Base-by-base conservation (phyloP, 495 filamentous ascomycete genomes). In the Jackrogersella multiformis region DNA sequence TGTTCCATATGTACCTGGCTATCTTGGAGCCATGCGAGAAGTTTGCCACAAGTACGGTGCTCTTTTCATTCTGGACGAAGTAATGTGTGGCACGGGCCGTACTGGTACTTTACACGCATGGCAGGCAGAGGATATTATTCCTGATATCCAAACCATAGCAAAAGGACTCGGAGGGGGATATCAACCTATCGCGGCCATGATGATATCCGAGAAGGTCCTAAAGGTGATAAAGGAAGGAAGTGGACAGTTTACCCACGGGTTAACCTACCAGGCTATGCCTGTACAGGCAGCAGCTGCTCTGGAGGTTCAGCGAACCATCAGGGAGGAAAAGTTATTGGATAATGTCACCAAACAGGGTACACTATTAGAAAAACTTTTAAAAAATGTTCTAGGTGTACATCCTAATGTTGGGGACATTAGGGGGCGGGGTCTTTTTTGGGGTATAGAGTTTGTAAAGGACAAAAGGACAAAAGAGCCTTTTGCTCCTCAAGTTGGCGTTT, bases 161-260 rank as follows among this genome's bases (percentile, higher is more conserved):
- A 92, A 92, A 68, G 87, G 85, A 0, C 78, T 92, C 0, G 89
- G 87, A 2, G 90, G 85, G 24, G 89, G 88, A 0, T 90, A 89
- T 56, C 83, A 84, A 12, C 83, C 88, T 12, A 82, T 91, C 7
- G 86, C 87, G 0, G 89, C 80, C 0, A 74, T 92, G 2, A 70
- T 92, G 35, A 9, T 55, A 39, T 55, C 52, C 1, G n/a, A 39
- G 3, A 28, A 39, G 20, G 20, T 55, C n/a, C 34, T 39, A 39
- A 55, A 41, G 1, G 26, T 9, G 1, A 41, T 55, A 2, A 41
- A 39, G 34, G 8, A 55, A 12, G 34, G 34, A 18, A 41, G 20
- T 28, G 35, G 34, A 16, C 7, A 41, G n/a, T 55, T 55, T 18
- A 15, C 41, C 9, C 52, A 55, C 12, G 52, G 52, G 13, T 2